Conservation (phyloP, 2,329 filamentous ascomycete genomes). For the Lachnellula hyalina region DNA sequence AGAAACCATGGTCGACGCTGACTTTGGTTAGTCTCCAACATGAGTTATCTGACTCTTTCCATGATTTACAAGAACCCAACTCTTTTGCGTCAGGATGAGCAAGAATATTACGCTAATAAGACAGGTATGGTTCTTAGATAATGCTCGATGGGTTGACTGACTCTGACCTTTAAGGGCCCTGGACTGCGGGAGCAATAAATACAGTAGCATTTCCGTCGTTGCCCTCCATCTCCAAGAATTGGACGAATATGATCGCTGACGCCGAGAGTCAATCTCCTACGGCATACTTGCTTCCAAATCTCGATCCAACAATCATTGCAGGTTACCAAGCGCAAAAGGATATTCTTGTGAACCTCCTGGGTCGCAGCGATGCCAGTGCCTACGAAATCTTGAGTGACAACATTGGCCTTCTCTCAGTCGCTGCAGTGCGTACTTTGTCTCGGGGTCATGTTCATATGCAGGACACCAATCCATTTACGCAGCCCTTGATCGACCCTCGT, state of each 20-base stretch:
- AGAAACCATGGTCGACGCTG: conserved; percentile 1
- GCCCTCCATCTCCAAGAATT: conserved; percentile 17
- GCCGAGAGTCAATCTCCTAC: conserved; percentile 14
- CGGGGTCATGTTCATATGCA: conserved; percentile 53
- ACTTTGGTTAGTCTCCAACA: conserved; percentile 17
- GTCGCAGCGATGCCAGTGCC: conserved; percentile 17
- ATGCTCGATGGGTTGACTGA: not conserved
- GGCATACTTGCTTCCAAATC: conserved; percentile 15
- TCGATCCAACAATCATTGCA: conserved; percentile 19
- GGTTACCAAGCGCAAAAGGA: conserved; percentile 21
- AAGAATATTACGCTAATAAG: conserved; percentile 25
- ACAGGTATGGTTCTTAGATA: conserved; percentile 14
- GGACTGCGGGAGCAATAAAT: conserved; percentile 25
- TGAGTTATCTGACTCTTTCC: conserved; percentile 17
- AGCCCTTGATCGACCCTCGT: conserved; percentile 42
- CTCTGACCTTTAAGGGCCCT: conserved; percentile 15
- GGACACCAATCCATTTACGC: conserved; percentile 34
- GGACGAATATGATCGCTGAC: conserved; percentile 16
- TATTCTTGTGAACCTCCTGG: conserved; percentile 15
- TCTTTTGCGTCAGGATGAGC: conserved; percentile 14
- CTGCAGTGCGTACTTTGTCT: conserved; percentile 48
- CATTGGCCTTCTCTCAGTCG: conserved; percentile 20
- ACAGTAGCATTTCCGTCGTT: conserved; percentile 26
- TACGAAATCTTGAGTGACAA: conserved; percentile 25
- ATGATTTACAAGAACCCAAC: conserved; percentile 16